Percentiles rank a stretch among this genome's conserved stretches.
These are phyloP conservation scores for Scalesia atractyloides DNA, from an alignment of 129 eudicot genomes.

Conservation along the genomic window DNA sequence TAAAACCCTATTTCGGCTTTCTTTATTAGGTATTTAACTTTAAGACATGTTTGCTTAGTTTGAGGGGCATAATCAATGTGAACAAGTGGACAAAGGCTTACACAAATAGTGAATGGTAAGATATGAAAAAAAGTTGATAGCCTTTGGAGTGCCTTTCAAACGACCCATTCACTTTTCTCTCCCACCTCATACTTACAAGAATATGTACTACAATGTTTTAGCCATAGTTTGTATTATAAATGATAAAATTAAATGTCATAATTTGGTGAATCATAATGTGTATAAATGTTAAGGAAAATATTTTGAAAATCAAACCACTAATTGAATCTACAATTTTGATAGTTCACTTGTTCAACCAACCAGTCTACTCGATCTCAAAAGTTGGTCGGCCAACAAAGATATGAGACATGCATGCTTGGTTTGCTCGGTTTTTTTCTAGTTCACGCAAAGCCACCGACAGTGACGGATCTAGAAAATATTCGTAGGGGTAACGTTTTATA, in stretches of 20 bases:
- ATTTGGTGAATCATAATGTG: too few species aligned
- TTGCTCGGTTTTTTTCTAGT: too few species aligned
- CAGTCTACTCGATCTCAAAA: too few species aligned
- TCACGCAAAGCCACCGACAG: too few species aligned
- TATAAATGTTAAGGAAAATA: neutral
- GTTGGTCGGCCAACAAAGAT: too few species aligned
- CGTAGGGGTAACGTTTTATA: too few species aligned
- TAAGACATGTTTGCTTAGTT: conserved; percentile 38
- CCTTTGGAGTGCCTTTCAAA: conserved; percentile 55
- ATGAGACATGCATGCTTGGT: too few species aligned
- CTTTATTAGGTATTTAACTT: conserved; percentile 33
- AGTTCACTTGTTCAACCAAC: too few species aligned
- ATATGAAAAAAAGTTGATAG: conserved; percentile 31
- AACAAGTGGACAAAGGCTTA: conserved; percentile 19
- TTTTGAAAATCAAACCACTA: neutral
- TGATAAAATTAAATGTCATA: too few species aligned
- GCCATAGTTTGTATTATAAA: neutral
- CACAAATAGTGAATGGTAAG: conserved; percentile 46
- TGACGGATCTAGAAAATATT: too few species aligned
- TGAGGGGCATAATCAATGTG: conserved; percentile 33
- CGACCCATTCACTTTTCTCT: conserved; percentile 27
- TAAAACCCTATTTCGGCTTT: conserved; percentile 21
- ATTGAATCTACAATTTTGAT: too few species aligned
- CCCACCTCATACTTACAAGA: conserved; percentile 1
- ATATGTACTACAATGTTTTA: neutral